These are phyloP conservation scores for Diacronema lutheri DNA, from an alignment of 78 protist species.

Conservation along the genomic window DNA sequence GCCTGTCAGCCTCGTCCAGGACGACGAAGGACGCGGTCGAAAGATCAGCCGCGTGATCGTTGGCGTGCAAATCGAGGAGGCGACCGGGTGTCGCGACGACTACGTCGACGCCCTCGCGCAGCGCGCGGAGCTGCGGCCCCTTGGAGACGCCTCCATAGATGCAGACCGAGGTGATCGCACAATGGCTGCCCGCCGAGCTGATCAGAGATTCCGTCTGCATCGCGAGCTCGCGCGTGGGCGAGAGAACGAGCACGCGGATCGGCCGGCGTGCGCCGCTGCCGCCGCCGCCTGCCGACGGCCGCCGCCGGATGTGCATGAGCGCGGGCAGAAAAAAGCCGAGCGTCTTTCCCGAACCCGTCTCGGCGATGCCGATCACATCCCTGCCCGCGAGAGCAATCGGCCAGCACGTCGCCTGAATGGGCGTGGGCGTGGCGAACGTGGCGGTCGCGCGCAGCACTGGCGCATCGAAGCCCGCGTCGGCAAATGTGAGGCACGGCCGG, in stretches of 20 bases:
- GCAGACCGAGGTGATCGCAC: not conserved
- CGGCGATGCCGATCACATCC: constrained; percentile 62
- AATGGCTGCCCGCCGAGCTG: not conserved
- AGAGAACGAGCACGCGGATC: constrained; percentile 33
- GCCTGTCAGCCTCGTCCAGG: constrained; percentile 82
- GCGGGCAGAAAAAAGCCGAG: constrained; percentile 67
- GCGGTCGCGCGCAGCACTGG: not conserved
- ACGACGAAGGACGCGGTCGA: constrained; percentile 64
- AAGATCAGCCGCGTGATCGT: constrained; percentile 55
- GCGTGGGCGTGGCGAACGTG: constrained; percentile 25
- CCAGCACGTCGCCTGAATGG: constrained; percentile 26
- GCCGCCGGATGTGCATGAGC: constrained; percentile 32
- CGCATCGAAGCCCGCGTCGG: not conserved
- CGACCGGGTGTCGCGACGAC: constrained; percentile 79
- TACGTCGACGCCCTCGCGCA: constrained; percentile 38
- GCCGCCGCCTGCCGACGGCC: not conserved
- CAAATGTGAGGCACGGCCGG: not conserved
- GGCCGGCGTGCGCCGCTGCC: not conserved
- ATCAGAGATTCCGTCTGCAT: constrained; percentile 54
- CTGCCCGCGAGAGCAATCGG: constrained; percentile 29
- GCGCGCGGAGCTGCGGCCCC: constrained; percentile 18
- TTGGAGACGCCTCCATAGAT: constrained; percentile 68
- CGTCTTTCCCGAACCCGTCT: constrained; percentile 78
- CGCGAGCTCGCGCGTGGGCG: constrained; percentile 85
- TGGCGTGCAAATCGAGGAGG: constrained; percentile 36